phyloP scores from a whole-genome alignment of 495 filamentous ascomycete genomes.

The Xylaria sp. region DNA sequence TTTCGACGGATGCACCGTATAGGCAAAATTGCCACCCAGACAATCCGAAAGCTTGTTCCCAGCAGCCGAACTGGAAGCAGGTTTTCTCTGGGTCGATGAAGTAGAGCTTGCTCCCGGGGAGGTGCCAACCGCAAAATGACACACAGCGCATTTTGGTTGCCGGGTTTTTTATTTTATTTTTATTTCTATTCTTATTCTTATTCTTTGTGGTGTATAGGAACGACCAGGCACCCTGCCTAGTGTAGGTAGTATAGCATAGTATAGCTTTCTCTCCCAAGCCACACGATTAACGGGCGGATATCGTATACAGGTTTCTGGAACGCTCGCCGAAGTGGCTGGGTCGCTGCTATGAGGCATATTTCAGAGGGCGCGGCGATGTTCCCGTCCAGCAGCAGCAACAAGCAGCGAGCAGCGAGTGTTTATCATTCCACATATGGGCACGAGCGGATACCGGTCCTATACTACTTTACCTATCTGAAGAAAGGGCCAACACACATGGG shows the following conservation, averaged over 20 bases:
- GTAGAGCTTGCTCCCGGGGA: background rate
- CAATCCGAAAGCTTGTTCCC: constrained; percentile 26
- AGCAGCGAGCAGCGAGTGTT: constrained; percentile 13
- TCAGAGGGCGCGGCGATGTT: background rate
- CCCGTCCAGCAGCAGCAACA: background rate
- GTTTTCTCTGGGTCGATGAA: constrained; percentile 3
- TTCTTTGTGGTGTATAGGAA: too few relatives aligned
- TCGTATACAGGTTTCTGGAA: background rate
- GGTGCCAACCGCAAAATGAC: constrained; percentile 1
- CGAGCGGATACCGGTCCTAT: background rate
- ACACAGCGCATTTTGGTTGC: constrained; percentile 3
- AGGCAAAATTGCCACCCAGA: constrained; percentile 29
- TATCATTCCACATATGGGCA: background rate
- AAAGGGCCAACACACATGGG: background rate
- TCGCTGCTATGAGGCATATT: constrained; percentile 8
- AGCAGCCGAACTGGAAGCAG: constrained; percentile 13
- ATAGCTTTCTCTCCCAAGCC: background rate
- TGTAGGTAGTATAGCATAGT: background rate
- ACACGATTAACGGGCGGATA: background rate
- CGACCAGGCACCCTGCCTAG: too few relatives aligned
- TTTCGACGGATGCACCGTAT: constrained; percentile 13
- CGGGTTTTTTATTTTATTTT: constrained; percentile 7
- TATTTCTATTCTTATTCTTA: too few relatives aligned
- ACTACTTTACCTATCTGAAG: background rate
- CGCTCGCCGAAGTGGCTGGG: constrained; percentile 6